Base-by-base conservation (phyloP, 1,284 basidiomycete genomes). In the Fomitiporia mediterranea region DNA sequence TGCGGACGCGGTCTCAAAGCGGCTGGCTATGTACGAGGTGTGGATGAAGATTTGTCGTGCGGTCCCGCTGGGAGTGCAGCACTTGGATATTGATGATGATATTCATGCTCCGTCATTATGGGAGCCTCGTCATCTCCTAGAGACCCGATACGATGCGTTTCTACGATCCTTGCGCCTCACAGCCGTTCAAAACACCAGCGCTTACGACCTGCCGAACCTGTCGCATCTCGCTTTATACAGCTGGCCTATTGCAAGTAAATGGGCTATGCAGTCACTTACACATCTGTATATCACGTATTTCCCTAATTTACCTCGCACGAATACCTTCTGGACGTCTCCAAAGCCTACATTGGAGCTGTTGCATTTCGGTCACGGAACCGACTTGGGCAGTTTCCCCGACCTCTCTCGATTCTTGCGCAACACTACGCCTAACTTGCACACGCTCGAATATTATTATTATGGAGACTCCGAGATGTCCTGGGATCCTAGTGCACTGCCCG, bases 401-500 rank as follows among this genome's bases (percentile, higher is more conserved):
- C 40, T 56, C 32, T 48, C 48, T 8, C 25, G 19, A 13, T 37
- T 44, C 13, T 19, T 56, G n/a, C 7, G n/a, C 23, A 9, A 30
- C 17, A 34, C 40, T n/a, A 37, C 55, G 4, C 55, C 55, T 3
- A 51, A 46, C 25, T 30, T 56, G 21, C 38, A 37, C 4, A 3
- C 38, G 6, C 38, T 56, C 42, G 55, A 56, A 40, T 56, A 51
- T n/a, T 51, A 56, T 46, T 47, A 56, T 32, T 56, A 40, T 32
- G 55, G 55, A 35, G 30, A 34, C 17, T 25, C 37, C 27, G 55
- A 56, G 32, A 46, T 51, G 48, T 17, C 28, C 15, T 56, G 55
- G 55, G 42, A 51, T 28, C 48, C 55, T 11, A 42, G 34, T n/a
- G 25, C 35, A 11, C 28, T 56, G 38, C 55, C 55, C 3, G 23